These are phyloP conservation scores for Cryptococcus sp. DNA, from an alignment of 1,284 basidiomycete species.

Conservation along the genomic window DNA sequence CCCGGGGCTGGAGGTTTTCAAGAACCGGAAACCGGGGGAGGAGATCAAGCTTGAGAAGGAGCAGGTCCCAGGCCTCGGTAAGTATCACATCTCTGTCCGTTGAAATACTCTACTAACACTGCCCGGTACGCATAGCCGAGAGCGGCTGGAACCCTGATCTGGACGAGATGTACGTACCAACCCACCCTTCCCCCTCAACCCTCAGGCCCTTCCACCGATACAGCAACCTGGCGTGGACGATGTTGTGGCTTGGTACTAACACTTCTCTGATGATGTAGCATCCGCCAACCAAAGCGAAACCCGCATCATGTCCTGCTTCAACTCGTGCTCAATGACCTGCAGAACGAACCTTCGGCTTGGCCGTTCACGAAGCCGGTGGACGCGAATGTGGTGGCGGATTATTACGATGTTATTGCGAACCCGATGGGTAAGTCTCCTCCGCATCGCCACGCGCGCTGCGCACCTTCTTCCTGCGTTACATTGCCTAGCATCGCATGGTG, in stretches of 20 bases:
- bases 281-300: conserved; percentile 57
- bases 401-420: conserved; percentile 82
- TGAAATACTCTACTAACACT: not conserved
- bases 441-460: not conserved
- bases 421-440: conserved; percentile 76
- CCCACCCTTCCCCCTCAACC: not conserved
- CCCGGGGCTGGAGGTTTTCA: conserved; percentile 75
- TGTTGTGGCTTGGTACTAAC: too few species aligned
- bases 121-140: conserved; percentile 58
- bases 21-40: conserved; percentile 49
- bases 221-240: too few species aligned
- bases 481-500: not conserved
- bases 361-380: conserved; percentile 64
- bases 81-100: conserved; percentile 35
- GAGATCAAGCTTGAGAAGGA: conserved; percentile 47
- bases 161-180: conserved; percentile 62
- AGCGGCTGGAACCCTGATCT: conserved; percentile 91
- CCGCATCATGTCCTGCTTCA: conserved; percentile 68
- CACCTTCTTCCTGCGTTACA: not conserved
- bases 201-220: too few species aligned
- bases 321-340: conserved; percentile 76
- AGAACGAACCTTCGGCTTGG: conserved; percentile 80
- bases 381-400: conserved; percentile 78
- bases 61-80: conserved; percentile 80
- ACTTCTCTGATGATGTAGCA: conserved; percentile 26